A percentile compares a stretch with the other conserved stretches of the same genome.
Evolutionary conservation across 2,329 filamentous ascomycete species (phyloP).

Genomic region (Cladosporium oxysporum): DNA sequence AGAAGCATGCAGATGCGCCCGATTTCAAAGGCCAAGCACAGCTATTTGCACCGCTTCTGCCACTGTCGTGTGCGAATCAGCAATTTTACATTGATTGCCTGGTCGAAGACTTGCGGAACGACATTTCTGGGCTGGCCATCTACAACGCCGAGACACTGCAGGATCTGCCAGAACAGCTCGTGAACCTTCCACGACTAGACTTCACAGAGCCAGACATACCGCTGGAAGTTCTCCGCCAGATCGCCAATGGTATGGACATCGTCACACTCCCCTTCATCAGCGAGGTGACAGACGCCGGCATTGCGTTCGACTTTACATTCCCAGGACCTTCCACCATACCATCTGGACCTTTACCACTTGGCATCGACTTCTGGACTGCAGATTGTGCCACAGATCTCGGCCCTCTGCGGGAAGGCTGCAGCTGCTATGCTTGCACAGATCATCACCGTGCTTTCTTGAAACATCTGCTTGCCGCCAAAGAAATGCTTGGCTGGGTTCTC

Average conservation of each 20-base stretch:
- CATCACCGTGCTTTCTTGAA: conserved; percentile 88
- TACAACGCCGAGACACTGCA: conserved; percentile 72
- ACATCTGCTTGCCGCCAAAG: conserved; percentile 84
- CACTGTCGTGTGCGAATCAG: conserved; percentile 73
- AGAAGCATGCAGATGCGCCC: conserved; percentile 33
- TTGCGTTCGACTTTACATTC: conserved; percentile 80
- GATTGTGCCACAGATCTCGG: conserved; percentile 61
- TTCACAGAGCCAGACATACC: conserved; percentile 71
- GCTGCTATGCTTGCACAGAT: conserved; percentile 78
- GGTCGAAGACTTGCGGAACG: conserved; percentile 59
- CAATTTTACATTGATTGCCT: conserved; percentile 77
- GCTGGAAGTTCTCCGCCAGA: conserved; percentile 73
- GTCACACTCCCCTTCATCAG: conserved; percentile 76
- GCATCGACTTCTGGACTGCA: conserved; percentile 74
- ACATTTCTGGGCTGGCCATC: conserved; percentile 70
- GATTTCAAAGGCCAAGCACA: conserved; percentile 39
- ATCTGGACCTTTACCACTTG: conserved; percentile 55
- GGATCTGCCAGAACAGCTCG: conserved; percentile 64
- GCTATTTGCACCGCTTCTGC: conserved; percentile 67
- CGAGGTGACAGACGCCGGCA: conserved; percentile 75
- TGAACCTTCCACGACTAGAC: conserved; percentile 69
- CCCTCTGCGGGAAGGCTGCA: conserved; percentile 65
- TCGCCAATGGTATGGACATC: conserved; percentile 77
- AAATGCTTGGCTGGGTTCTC: conserved; percentile 95
- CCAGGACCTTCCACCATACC: conserved; percentile 49